A percentile compares a stretch with the other conserved stretches of the same genome.
Evolutionary conservation across 2,329 filamentous ascomycete genomes (phyloP).

Genomic region (Arthrobotrys iridis): DNA sequence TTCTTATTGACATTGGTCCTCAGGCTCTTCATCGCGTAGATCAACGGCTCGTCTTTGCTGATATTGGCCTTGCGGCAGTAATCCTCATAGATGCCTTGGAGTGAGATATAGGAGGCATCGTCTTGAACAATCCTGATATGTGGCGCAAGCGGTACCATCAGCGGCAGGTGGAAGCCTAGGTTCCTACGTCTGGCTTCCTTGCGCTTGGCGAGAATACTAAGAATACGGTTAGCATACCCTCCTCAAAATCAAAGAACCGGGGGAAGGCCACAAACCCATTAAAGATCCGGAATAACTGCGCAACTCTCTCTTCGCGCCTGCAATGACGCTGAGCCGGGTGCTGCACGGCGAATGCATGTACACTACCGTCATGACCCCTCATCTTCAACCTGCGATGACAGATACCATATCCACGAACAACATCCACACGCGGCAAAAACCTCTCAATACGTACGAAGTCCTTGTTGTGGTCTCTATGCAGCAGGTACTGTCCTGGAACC

Average conservation of each 20-base stretch:
- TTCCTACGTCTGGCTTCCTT: conserved; percentile 95
- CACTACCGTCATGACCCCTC: conserved; percentile 93
- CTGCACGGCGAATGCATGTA: conserved; percentile 97
- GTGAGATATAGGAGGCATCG: conserved; percentile 89
- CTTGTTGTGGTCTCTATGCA: conserved; percentile 97
- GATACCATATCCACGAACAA: conserved; percentile 87
- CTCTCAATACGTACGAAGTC: conserved; percentile 98
- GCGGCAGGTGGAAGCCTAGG: conserved; percentile 91
- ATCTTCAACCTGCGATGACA: conserved; percentile 95
- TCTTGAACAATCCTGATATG: conserved; percentile 96
- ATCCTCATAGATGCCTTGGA: conserved; percentile 96
- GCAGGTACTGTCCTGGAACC: conserved; percentile 86
- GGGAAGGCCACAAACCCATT: conserved; percentile 71
- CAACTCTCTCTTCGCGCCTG: conserved; percentile 89
- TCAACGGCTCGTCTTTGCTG: conserved; percentile 92
- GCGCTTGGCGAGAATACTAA: conserved; percentile 75
- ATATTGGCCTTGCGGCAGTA: conserved; percentile 87
- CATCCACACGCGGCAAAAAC: conserved; percentile 92
- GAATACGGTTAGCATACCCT: neutral
- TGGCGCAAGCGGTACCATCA: conserved; percentile 94
- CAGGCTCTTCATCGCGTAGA: conserved; percentile 92
- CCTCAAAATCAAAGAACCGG: neutral
- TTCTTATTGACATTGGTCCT: conserved; percentile 53
- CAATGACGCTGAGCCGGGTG: conserved; percentile 93
- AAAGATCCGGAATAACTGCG: conserved; percentile 96